Conservation (phyloP, 1,139 yeast species). For the Geotrichum reessii region DNA sequence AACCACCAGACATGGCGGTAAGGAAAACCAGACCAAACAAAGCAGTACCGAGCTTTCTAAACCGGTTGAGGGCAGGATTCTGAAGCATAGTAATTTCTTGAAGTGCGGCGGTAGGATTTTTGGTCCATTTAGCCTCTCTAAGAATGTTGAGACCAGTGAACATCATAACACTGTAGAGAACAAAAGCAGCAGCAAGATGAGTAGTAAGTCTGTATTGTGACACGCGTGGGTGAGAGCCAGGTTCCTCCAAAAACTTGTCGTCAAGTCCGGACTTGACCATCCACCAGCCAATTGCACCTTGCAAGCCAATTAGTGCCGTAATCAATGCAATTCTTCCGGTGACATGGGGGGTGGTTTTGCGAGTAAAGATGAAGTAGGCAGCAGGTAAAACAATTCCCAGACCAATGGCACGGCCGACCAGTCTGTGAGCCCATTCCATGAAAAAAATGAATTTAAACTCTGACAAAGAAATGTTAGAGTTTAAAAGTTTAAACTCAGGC, state of each 20-base stretch:
- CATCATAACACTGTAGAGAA: constrained; percentile 80
- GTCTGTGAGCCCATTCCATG: constrained; percentile 97
- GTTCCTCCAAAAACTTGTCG: constrained; percentile 67
- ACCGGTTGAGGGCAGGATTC: constrained; percentile 52
- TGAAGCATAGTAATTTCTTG: constrained; percentile 49
- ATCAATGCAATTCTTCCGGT: constrained; percentile 65
- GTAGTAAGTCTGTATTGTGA: constrained; percentile 93
- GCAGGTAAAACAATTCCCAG: constrained; percentile 79
- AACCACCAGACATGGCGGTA: constrained; percentile 95
- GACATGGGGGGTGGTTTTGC: constrained; percentile 62
- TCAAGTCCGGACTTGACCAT: constrained; percentile 97
- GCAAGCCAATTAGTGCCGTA: constrained; percentile 75
- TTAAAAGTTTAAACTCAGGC: constrained; percentile 86
- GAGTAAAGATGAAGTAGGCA: constrained; percentile 63
- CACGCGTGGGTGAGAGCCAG: constrained; percentile 85
- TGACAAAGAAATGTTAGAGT: constrained; percentile 83
- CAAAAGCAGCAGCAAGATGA: constrained; percentile 89
- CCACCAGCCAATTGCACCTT: constrained; percentile 99
- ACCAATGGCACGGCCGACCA: constrained; percentile 90
- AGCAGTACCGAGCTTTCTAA: constrained; percentile 51
- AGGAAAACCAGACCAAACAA: constrained; percentile 65
- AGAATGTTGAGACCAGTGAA: constrained; percentile 84
- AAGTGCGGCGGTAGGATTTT: constrained; percentile 51
- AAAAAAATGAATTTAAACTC: constrained; percentile 92
- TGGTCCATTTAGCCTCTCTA: constrained; percentile 65